Evolutionary conservation across 2,329 filamentous ascomycete species (phyloP).

Genomic region (Delphinella strobiligena): DNA sequence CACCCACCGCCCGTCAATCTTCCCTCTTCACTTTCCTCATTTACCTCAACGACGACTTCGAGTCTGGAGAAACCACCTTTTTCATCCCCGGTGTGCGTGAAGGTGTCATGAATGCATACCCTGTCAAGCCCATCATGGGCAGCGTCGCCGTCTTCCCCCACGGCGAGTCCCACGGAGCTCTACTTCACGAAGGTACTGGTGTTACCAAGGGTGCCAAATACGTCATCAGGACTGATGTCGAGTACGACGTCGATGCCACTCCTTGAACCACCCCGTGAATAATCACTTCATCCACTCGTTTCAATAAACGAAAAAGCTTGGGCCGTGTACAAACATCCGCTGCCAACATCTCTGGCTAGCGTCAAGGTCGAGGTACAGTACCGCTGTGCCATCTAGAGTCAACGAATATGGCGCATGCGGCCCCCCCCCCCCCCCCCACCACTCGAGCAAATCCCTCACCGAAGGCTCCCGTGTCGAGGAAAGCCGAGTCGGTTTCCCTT

Average conservation of each 20-base stretch:
- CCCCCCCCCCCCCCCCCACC: no score
- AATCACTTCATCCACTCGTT: no score
- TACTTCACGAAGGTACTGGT: constrained; percentile 59
- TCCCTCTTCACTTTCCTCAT: constrained; percentile 58
- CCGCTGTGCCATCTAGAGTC: no score
- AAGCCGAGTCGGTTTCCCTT: no score
- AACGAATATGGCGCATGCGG: no score
- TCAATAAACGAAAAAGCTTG: no score
- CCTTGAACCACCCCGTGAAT: no score
- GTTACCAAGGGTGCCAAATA: constrained; percentile 56
- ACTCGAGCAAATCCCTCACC: no score
- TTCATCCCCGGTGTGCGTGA: constrained; percentile 54
- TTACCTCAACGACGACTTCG: constrained; percentile 61
- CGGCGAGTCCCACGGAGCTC: constrained; percentile 51
- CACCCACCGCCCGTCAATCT: constrained; percentile 46
- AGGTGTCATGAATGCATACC: constrained; percentile 56
- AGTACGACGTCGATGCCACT: constrained; percentile 47
- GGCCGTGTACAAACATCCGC: no score
- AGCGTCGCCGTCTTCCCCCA: constrained; percentile 58
- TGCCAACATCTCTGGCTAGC: no score
- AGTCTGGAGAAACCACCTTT: constrained; percentile 59
- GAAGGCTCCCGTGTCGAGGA: no score
- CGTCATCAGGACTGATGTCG: constrained; percentile 58
- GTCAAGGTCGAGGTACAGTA: no score
- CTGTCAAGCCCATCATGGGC: constrained; percentile 56